Conservation (phyloP, 1,284 basidiomycete genomes). For the Phlebopus sp. region DNA sequence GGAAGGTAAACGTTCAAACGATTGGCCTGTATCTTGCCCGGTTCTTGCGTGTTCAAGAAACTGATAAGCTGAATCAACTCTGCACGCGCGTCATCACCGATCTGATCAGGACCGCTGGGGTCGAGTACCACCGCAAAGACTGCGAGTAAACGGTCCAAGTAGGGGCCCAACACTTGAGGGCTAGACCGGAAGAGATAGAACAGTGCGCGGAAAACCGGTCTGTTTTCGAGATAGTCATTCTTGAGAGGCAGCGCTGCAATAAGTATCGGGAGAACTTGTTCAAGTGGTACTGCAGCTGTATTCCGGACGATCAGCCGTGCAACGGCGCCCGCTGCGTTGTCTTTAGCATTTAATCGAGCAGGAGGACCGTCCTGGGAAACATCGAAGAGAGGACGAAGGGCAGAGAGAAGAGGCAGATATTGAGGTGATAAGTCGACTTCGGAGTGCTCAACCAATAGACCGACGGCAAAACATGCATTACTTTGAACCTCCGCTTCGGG, state of each 20-base stretch:
- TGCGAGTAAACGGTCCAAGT: constrained; percentile 80
- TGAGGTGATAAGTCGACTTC: constrained; percentile 82
- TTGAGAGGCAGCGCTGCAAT: constrained; percentile 82
- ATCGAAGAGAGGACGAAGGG: constrained; percentile 83
- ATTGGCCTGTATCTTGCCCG: constrained; percentile 72
- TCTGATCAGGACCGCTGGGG: constrained; percentile 67
- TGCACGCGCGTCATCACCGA: constrained; percentile 72
- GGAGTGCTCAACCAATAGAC: constrained; percentile 90
- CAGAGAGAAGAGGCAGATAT: constrained; percentile 76
- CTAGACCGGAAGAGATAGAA: constrained; percentile 85
- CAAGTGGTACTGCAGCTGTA: constrained; percentile 79
- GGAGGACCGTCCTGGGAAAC: constrained; percentile 59
- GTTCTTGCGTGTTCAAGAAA: constrained; percentile 71
- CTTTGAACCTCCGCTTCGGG: constrained; percentile 90
- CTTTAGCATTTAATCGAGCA: constrained; percentile 80
- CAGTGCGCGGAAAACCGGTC: constrained; percentile 85
- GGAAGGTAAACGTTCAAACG: constrained; percentile 61
- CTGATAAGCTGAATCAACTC: constrained; percentile 77
- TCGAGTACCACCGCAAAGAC: constrained; percentile 87
- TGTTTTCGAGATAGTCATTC: constrained; percentile 88
- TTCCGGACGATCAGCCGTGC: constrained; percentile 88
- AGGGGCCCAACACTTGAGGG: constrained; percentile 67
- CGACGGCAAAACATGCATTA: constrained; percentile 94
- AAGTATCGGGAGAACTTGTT: constrained; percentile 87
- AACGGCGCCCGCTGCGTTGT: constrained; percentile 95